Evolutionary conservation across 164 flowering plant species (phyloP).

Genomic region (Vitis rotundifolia): DNA sequence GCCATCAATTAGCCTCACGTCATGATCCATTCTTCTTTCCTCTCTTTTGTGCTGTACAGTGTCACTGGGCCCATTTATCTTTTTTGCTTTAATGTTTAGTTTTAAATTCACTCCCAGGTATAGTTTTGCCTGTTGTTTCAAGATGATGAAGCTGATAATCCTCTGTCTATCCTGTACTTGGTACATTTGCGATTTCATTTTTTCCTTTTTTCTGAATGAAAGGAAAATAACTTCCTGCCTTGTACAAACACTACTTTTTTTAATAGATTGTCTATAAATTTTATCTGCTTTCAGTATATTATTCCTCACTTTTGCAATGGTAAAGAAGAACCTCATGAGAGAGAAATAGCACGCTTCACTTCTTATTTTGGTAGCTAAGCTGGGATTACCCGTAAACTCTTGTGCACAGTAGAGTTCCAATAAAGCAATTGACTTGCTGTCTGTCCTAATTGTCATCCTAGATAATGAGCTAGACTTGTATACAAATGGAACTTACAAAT

Average conservation of each 20-base stretch:
- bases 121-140: too few relatives aligned
- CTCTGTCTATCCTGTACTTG: neutral
- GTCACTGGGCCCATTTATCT: too few relatives aligned
- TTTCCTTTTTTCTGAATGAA: neutral
- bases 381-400: neutral
- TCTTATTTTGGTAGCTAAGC: neutral
- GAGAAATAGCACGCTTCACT: neutral
- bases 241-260: neutral
- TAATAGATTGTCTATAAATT: neutral
- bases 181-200: neutral
- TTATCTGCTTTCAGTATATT: neutral
- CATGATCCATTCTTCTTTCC: too few relatives aligned
- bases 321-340: neutral
- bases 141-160: neutral
- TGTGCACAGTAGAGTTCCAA: neutral
- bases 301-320: neutral
- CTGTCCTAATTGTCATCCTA: neutral
- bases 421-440: neutral
- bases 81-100: too few relatives aligned
- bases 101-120: too few relatives aligned
- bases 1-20: too few relatives aligned
- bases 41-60: too few relatives aligned
- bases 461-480: neutral
- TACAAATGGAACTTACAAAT: neutral
- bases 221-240: neutral